Conservation (phyloP, 768 basidiomycete species). For the Arthromyces matolae region DNA sequence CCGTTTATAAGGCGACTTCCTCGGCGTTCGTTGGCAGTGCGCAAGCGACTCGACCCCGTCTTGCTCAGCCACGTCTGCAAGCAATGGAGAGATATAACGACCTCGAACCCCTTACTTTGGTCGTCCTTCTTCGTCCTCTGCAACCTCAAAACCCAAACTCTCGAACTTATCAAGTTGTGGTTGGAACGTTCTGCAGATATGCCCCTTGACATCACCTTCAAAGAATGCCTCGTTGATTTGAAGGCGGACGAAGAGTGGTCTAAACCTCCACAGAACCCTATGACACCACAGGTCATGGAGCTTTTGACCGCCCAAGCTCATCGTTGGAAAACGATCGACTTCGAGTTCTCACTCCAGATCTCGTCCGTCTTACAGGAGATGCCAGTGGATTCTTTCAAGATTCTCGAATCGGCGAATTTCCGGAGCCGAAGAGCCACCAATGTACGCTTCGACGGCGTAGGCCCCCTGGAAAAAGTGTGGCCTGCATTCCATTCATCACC, state of each 20-base stretch:
- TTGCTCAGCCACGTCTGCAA: conserved; percentile 6
- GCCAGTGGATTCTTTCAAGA: conserved; percentile 1
- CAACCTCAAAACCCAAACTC: background rate
- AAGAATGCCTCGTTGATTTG: background rate
- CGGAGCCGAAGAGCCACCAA: background rate
- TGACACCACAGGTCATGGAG: conserved; percentile 5
- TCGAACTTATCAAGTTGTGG: conserved; percentile 1
- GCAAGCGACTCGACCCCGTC: background rate
- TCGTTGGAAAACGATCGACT: conserved; percentile 9
- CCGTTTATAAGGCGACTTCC: background rate
- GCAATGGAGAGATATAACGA: conserved; percentile 1
- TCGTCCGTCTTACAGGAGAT: background rate
- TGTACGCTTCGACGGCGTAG: background rate
- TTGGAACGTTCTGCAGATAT: conserved; percentile 1
- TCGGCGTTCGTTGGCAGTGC: background rate
- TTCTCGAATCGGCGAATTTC: conserved; percentile 3
- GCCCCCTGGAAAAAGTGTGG: conserved; percentile 3
- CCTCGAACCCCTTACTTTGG: conserved; percentile 4
- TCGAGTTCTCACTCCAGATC: conserved; percentile 4
- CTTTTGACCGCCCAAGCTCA: conserved; percentile 6
- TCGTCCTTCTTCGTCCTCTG: background rate
- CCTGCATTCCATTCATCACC: conserved; percentile 6
- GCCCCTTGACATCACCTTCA: background rate
- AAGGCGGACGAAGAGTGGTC: background rate
- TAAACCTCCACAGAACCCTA: background rate